Percentiles rank a stretch among this genome's conserved stretches.
Evolutionary conservation across 1,284 basidiomycete genomes (phyloP).

Genomic region (Ganoderma lucidum): DNA sequence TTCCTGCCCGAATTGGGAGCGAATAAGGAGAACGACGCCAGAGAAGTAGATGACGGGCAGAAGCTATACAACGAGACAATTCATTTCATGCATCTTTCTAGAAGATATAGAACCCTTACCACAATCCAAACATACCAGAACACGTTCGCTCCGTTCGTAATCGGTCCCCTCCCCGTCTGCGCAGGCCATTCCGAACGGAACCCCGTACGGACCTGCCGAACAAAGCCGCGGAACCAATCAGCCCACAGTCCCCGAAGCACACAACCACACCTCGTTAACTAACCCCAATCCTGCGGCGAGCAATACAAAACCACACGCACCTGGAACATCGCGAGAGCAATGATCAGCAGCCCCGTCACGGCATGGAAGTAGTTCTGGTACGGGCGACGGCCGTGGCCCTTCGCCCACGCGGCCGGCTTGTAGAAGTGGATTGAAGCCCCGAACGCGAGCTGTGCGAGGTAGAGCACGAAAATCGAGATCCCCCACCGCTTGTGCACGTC

Average conservation of each 20-base stretch:
- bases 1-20: conserved; percentile 56
- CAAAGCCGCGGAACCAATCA: conserved; percentile 40
- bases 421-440: conserved; percentile 69
- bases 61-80: conserved; percentile 48
- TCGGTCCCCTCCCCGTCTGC: conserved; percentile 48
- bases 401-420: conserved; percentile 49
- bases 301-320: conserved; percentile 40
- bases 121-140: conserved; percentile 61
- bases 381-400: conserved; percentile 46
- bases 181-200: conserved; percentile 56
- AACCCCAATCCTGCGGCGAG: not conserved
- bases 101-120: conserved; percentile 45
- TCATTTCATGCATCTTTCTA: not conserved
- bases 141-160: conserved; percentile 49
- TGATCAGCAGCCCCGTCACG: conserved; percentile 57
- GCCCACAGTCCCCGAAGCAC: conserved; percentile 40
- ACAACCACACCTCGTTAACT: conserved; percentile 46
- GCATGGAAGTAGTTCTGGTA: conserved; percentile 68
- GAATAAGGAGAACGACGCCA: conserved; percentile 54
- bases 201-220: conserved; percentile 56
- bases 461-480: conserved; percentile 64
- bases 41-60: conserved; percentile 54
- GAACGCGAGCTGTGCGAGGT: conserved; percentile 61
- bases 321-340: conserved; percentile 61
- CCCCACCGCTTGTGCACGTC: conserved; percentile 69